These are phyloP conservation scores for Saccharomycopsis phalli DNA, from an alignment of 1,139 yeast genomes.

Conservation along the genomic window DNA sequence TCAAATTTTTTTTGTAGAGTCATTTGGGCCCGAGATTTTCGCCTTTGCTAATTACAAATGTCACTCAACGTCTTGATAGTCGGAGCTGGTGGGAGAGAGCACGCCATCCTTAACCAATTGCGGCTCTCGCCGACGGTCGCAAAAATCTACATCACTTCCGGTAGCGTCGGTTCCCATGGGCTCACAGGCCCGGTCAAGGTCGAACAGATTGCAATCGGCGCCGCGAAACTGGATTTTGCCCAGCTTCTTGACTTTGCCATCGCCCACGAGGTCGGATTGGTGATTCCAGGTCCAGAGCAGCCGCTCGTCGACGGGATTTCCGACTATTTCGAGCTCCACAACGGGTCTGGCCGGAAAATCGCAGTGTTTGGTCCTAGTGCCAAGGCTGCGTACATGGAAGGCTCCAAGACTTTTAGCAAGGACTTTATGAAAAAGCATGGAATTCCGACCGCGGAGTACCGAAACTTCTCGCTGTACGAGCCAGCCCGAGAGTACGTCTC, in stretches of 20 bases:
- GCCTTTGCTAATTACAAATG: too few relatives aligned
- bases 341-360: constrained; percentile 33
- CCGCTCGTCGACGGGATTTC: constrained; percentile 93
- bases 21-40: not conserved
- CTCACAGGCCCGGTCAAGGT: constrained; percentile 31
- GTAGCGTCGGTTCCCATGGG: constrained; percentile 56
- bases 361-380: constrained; percentile 95
- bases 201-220: constrained; percentile 65
- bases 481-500: constrained; percentile 66
- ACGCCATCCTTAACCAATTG: constrained; percentile 90
- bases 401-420: constrained; percentile 92
- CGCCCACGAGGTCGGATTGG: constrained; percentile 60
- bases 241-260: constrained; percentile 58
- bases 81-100: constrained; percentile 99
- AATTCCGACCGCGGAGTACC: constrained; percentile 90
- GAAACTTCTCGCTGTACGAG: constrained; percentile 57
- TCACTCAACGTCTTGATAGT: constrained; percentile 70
- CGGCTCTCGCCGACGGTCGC: constrained; percentile 66
- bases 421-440: constrained; percentile 85
- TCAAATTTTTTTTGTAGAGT: not conserved
- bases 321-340: constrained; percentile 41
- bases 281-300: constrained; percentile 98
- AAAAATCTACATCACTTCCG: constrained; percentile 86
- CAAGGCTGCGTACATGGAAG: constrained; percentile 91
- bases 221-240: constrained; percentile 51